Evolutionary conservation across 345 rosid species (phyloP).

Genomic region (Citrus reticulata): DNA sequence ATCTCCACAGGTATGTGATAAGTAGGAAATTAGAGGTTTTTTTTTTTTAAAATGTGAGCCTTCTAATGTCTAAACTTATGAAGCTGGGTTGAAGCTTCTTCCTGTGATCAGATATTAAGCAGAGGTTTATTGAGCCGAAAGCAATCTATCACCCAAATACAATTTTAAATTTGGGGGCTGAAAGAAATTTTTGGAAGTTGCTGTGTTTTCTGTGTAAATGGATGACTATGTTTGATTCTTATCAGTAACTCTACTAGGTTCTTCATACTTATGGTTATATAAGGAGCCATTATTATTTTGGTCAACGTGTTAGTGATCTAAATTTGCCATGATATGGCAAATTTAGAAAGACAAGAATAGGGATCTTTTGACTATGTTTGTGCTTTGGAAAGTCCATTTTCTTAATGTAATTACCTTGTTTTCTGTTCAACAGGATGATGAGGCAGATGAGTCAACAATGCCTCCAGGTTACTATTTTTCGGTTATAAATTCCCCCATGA

Average conservation of each 20-base stretch:
- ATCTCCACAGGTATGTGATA: constrained; percentile 63
- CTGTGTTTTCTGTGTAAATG: background rate
- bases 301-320: background rate
- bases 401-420: constrained; percentile 6
- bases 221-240: background rate
- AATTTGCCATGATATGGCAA: background rate
- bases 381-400: constrained; percentile 4
- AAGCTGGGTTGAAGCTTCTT: background rate
- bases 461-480: constrained; percentile 57
- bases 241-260: background rate
- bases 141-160: background rate
- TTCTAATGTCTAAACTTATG: background rate
- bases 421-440: constrained; percentile 62
- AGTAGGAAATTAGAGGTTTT: background rate
- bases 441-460: constrained; percentile 51
- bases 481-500: background rate
- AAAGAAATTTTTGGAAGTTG: background rate
- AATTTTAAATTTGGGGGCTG: background rate
- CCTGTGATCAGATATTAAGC: background rate
- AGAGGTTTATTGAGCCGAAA: background rate
- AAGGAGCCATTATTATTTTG: background rate
- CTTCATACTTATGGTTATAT: background rate
- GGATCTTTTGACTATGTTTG: background rate
- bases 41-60: background rate
- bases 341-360: background rate